A percentile compares a stretch with the other conserved stretches of the same genome.
These are phyloP conservation scores for Cadophora gregata DNA, from an alignment of 2,329 filamentous ascomycete species.

Conservation along the genomic window DNA sequence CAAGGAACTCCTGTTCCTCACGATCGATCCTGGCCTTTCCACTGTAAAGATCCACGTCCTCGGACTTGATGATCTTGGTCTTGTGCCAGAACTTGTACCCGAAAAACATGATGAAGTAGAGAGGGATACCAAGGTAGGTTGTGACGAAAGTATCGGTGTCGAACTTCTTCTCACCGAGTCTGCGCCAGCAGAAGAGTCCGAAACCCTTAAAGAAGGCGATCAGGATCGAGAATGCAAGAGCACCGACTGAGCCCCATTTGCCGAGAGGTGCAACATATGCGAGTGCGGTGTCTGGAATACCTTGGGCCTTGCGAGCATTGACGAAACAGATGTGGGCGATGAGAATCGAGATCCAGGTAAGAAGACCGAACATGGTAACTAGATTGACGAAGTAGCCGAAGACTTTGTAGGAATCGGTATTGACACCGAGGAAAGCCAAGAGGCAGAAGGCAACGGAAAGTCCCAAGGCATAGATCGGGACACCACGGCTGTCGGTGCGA, in stretches of 20 bases:
- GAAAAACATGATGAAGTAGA: slow-evolving; percentile 64
- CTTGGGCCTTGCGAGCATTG: slow-evolving; percentile 65
- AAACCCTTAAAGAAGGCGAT: slow-evolving; percentile 86
- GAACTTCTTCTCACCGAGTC: slow-evolving; percentile 51
- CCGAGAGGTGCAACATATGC: slow-evolving; percentile 75
- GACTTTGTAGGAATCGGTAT: slow-evolving; percentile 64
- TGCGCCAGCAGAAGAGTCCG: slow-evolving; percentile 72
- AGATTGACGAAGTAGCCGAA: slow-evolving; percentile 77
- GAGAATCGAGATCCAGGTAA: slow-evolving; percentile 55
- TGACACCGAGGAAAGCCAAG: slow-evolving; percentile 70
- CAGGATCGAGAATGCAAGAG: slow-evolving; percentile 72
- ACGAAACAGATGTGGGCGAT: slow-evolving; percentile 74
- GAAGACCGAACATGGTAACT: slow-evolving; percentile 48
- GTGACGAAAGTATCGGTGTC: slow-evolving; percentile 70
- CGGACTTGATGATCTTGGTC: slow-evolving; percentile 52
- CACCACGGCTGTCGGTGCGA: slow-evolving; percentile 60
- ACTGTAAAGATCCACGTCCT: slow-evolving; percentile 59
- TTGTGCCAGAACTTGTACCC: slow-evolving; percentile 57
- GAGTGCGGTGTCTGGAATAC: slow-evolving; percentile 59
- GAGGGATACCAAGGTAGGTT: slow-evolving; percentile 66
- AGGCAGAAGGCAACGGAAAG: slow-evolving; percentile 58
- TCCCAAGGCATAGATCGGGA: slow-evolving; percentile 55
- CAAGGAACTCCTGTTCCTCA: slow-evolving; percentile 55
- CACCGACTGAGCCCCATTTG: slow-evolving; percentile 69
- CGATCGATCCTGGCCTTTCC: slow-evolving; percentile 65